Evolutionary conservation across 305 asterid genomes (phyloP).

Genomic region (Solanum hybrid): DNA sequence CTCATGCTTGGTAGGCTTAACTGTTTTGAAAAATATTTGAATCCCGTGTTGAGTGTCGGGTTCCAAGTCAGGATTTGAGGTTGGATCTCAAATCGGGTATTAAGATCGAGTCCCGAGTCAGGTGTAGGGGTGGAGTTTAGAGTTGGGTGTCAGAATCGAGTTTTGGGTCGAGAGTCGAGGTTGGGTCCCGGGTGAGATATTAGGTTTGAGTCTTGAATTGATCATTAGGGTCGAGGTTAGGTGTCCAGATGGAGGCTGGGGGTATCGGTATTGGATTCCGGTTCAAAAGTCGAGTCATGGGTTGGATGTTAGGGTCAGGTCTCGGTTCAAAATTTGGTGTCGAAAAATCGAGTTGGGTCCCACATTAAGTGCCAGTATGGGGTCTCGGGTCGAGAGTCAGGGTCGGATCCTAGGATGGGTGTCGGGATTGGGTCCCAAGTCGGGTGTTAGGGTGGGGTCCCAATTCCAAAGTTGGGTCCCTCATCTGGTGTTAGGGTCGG

Average conservation of each 20-base stretch:
- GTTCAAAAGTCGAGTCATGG: background rate
- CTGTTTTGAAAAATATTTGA: background rate
- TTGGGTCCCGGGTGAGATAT: background rate
- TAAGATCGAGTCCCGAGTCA: background rate
- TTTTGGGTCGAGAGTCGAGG: background rate
- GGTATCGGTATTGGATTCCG: background rate
- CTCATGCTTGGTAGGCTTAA: background rate
- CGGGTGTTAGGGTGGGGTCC: background rate
- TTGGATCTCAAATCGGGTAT: background rate
- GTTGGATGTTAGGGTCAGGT: background rate
- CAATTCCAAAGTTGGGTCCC: background rate
- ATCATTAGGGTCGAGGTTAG: background rate
- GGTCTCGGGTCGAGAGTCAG: background rate
- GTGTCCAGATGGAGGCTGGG: background rate
- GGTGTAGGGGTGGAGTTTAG: background rate
- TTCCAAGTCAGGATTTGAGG: background rate
- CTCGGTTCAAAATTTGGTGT: background rate
- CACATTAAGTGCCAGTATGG: background rate
- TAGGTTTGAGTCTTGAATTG: background rate
- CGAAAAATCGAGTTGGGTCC: accelerated
- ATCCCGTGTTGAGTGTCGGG: background rate
- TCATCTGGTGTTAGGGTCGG: background rate
- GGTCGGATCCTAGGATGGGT: background rate
- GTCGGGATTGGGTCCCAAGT: background rate
- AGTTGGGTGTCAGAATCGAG: background rate